Base-by-base conservation (phyloP, 139 green algal species). In the Trebouxia sp. region DNA sequence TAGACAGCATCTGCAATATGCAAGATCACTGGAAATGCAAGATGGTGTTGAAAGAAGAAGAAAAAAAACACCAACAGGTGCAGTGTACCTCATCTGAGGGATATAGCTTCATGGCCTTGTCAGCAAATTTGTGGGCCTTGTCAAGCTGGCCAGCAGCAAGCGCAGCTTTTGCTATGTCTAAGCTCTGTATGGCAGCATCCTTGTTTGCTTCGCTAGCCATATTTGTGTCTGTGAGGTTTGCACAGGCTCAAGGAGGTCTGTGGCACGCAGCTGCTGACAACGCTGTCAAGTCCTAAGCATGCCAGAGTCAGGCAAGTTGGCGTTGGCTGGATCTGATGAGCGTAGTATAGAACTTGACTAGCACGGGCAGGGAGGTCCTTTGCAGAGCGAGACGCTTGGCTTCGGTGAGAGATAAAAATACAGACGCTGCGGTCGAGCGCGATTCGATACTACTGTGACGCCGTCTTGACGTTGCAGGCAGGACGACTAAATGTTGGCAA, bases 51-150 rank as follows among this genome's bases (percentile, higher is more conserved):
- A 14, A 53, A 58, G 47, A 15, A 32, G 5, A 30, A 43, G 35
- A n/a, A 26, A 38, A 51, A 51, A 80, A 12, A 28, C 37, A 17
- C 14, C n/a, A 70, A 38, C 20, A 58, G 1, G 14, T 81, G 7
- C 50, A 17, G 50, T 41, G 53, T 17, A 91, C 87, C 83, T 91
- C 76, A 24, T 85, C 76, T 41, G 80, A 86, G 38, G 86, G 84
- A 77, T 90, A 90, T 24, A 94, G 80, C 51, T 84, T 86, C 69
- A 86, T 78, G 5, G 89, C 90, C 43, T 92, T 93, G 0, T 87
- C 55, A 15, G 80, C 84, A 78, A 94, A 92, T 41, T 86, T 83
- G 28, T 85, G 62, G 3, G 90, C 90, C 53, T 89, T 89, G 3
- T 41, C 82, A 12, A 78, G 14, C 41, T 94, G 76, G 1, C 80